Conservation (phyloP, 192 early-diverging fungal species). For the Oehlia diaphana region DNA sequence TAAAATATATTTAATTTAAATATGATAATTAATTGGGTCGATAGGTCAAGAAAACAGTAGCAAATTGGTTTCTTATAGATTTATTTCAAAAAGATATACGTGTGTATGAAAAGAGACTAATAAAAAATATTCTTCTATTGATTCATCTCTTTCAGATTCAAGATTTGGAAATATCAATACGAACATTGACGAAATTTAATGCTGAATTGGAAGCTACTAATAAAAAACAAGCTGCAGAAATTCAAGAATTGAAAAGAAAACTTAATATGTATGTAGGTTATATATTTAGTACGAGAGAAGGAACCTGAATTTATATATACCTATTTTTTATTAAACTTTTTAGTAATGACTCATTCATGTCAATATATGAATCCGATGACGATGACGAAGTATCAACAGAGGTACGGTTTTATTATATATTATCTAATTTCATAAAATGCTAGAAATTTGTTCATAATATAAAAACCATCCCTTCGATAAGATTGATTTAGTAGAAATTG, state of each 20-base stretch:
- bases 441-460: neutral
- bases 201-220: slow-evolving; percentile 50
- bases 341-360: slow-evolving; percentile 25
- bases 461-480: neutral
- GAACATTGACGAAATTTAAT: slow-evolving; percentile 51
- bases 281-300: neutral
- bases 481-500: slow-evolving; percentile 4
- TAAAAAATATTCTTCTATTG: neutral
- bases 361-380: neutral
- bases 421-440: neutral
- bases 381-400: slow-evolving; percentile 18
- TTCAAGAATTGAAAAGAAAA: slow-evolving; percentile 46
- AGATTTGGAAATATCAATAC: slow-evolving; percentile 59
- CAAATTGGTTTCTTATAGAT: neutral
- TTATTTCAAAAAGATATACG: too few species aligned
- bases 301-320: neutral
- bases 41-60: neutral
- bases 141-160: slow-evolving; percentile 37
- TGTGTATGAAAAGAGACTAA: too few species aligned
- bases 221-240: slow-evolving; percentile 50
- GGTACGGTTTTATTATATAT: neutral
- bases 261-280: slow-evolving; percentile 35
- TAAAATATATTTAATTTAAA: too few species aligned
- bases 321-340: neutral
- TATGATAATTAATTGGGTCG: neutral